A percentile compares a stretch with the other conserved stretches of the same genome.
Conservation (phyloP, 1,139 yeast genomes). For the Geotrichum phurueaensis region DNA sequence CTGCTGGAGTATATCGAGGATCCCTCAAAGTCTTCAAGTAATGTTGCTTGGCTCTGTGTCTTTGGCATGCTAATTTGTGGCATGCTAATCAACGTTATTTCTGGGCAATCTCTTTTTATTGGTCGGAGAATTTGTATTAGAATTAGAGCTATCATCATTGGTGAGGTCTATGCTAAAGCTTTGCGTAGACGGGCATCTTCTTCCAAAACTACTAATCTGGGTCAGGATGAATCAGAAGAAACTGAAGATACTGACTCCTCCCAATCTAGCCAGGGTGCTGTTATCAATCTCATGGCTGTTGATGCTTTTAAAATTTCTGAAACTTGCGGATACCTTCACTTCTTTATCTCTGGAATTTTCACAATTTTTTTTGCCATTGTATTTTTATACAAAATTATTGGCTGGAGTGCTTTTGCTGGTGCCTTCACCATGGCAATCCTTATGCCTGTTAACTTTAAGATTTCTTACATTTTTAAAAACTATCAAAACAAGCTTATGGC, state of each 20-base stretch:
- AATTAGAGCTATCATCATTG: constrained; percentile 82
- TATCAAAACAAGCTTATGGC: constrained; percentile 67
- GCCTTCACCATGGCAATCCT: constrained; percentile 55
- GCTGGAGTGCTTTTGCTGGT: constrained; percentile 88
- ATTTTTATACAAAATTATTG: constrained; percentile 65
- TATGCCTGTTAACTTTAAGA: constrained; percentile 67
- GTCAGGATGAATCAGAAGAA: constrained; percentile 14
- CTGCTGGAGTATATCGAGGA: constrained; percentile 80
- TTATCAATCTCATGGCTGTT: constrained; percentile 90
- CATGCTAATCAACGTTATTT: constrained; percentile 52
- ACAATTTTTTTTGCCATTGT: constrained; percentile 63
- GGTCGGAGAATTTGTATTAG: constrained; percentile 93
- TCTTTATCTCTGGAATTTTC: constrained; percentile 63
- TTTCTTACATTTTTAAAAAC: constrained; percentile 57
- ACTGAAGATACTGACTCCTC: constrained; percentile 27
- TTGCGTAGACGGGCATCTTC: constrained; percentile 70
- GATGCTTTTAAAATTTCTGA: constrained; percentile 93
- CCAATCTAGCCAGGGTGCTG: constrained; percentile 80
- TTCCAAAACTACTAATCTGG: constrained; percentile 24
- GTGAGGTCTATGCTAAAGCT: constrained; percentile 90
- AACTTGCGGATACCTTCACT: constrained; percentile 75
- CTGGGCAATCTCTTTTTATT: constrained; percentile 77
- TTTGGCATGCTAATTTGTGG: constrained; percentile 63
- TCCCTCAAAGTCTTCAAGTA: constrained; percentile 53
- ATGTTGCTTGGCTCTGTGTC: constrained; percentile 86